Percentiles rank a stretch among this genome's conserved stretches.
phyloP scores from a whole-genome alignment of 805 yeast genomes.

The Candida silvatica region DNA sequence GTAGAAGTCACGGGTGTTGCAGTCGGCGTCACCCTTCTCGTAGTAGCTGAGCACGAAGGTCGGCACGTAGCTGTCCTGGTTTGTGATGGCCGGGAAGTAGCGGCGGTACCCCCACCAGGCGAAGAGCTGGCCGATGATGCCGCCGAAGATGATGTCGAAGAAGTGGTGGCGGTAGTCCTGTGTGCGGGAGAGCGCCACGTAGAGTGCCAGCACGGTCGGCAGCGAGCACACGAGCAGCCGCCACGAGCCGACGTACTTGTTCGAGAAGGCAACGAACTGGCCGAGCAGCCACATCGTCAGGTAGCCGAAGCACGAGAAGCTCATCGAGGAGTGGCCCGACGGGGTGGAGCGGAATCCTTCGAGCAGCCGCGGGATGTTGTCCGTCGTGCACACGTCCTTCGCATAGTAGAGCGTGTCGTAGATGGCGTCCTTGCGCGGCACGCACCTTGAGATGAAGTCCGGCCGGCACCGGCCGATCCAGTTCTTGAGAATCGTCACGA shows the following conservation, averaged over 20 bases:
- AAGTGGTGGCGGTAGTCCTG: constrained; percentile 94
- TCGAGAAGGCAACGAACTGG: constrained; percentile 33
- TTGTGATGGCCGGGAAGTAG: constrained; percentile 35
- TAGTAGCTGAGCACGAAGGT: constrained; percentile 12
- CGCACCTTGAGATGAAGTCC: constrained; percentile 81
- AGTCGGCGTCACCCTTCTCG: constrained; percentile 1
- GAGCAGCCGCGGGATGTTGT: constrained; percentile 29
- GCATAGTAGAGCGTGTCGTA: constrained; percentile 45
- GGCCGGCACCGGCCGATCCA: constrained; percentile 90
- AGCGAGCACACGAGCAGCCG: constrained; percentile 41
- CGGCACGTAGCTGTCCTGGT: constrained; percentile 32
- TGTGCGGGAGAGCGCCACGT: constrained; percentile 79
- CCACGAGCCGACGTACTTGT: constrained; percentile 46
- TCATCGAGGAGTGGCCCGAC: constrained; percentile 69
- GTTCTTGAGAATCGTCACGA: constrained; percentile 71
- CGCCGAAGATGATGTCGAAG: constrained; percentile 72
- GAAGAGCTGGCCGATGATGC: constrained; percentile 50
- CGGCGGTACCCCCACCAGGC: constrained; percentile 53
- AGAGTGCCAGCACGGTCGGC: constrained; percentile 62
- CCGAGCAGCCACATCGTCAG: constrained; percentile 60
- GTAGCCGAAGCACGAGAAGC: constrained; percentile 62
- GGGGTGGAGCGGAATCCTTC: constrained; percentile 84
- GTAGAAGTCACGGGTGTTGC: constrained; percentile 3
- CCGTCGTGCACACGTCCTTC: constrained; percentile 56
- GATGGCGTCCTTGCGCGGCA: constrained; percentile 47